Percentiles rank a stretch among this genome's conserved stretches.
Evolutionary conservation across 2,329 filamentous ascomycete genomes (phyloP).

Genomic region (Dactylellina haptotyla): DNA sequence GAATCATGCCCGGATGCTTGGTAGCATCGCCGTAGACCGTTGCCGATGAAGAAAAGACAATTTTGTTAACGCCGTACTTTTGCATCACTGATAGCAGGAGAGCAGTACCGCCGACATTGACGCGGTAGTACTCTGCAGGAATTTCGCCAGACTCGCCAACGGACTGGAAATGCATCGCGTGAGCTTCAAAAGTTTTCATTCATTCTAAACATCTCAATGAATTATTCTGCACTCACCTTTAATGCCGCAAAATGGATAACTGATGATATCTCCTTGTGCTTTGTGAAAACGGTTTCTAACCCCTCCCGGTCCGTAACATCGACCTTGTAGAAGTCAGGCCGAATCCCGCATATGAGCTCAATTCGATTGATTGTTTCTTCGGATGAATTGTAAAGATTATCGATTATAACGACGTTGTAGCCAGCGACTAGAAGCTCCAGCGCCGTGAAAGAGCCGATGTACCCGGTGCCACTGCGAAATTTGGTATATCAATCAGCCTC

Average conservation of each 20-base stretch:
- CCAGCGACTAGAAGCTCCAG: constrained; percentile 90
- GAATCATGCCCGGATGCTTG: constrained; percentile 96
- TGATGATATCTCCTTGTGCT: constrained; percentile 92
- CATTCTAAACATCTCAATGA: no score
- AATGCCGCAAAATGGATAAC: constrained; percentile 98
- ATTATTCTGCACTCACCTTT: constrained; percentile 79
- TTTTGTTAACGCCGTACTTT: constrained; percentile 90
- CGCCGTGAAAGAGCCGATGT: constrained; percentile 97
- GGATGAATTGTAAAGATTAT: constrained; percentile 97
- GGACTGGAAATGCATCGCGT: constrained; percentile 69
- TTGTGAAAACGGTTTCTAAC: constrained; percentile 85
- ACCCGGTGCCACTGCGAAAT: constrained; percentile 84
- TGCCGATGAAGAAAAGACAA: constrained; percentile 97
- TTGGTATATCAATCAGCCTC: constrained; percentile 57
- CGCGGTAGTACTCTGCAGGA: constrained; percentile 95
- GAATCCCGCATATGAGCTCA: constrained; percentile 89
- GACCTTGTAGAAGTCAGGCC: constrained; percentile 82
- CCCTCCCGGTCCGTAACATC: constrained; percentile 88
- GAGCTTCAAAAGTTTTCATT: constrained; percentile 34
- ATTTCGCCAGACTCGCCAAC: constrained; percentile 95
- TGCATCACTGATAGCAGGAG: constrained; percentile 86
- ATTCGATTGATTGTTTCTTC: constrained; percentile 92
- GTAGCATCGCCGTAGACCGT: constrained; percentile 99
- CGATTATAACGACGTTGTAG: constrained; percentile 95
- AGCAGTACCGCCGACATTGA: constrained; percentile 94